Percentiles rank a stretch among this genome's conserved stretches.
Evolutionary conservation across 768 basidiomycete species (phyloP).

Genomic region (Kwoniella shandongensis): DNA sequence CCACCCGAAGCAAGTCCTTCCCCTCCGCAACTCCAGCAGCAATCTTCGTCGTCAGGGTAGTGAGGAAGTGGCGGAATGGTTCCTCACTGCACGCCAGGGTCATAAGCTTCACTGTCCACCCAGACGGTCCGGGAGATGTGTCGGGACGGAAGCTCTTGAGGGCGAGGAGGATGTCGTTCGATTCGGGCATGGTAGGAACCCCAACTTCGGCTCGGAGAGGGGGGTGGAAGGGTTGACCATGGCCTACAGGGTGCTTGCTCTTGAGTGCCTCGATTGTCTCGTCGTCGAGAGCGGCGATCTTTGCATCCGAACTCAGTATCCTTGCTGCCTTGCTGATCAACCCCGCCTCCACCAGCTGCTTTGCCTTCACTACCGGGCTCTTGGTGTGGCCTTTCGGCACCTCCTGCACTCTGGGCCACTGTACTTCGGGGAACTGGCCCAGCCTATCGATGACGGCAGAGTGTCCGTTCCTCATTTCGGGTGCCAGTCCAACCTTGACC

Average conservation of each 20-base stretch:
- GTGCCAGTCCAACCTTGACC: conserved; percentile 6
- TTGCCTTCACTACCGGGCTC: neutral
- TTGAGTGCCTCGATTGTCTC: neutral
- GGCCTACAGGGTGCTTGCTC: conserved; percentile 4
- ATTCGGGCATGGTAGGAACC: conserved; percentile 39
- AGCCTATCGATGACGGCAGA: neutral
- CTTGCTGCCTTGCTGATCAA: conserved; percentile 7
- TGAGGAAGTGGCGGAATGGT: neutral
- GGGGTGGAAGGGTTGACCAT: conserved; percentile 1
- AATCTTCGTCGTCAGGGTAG: neutral
- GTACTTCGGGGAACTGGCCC: neutral
- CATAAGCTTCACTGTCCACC: conserved; percentile 7
- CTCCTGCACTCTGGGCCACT: neutral
- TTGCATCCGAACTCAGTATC: conserved; percentile 1
- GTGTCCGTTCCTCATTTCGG: conserved; percentile 4
- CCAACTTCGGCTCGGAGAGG: conserved; percentile 42
- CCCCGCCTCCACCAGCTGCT: conserved; percentile 4
- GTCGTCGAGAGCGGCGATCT: neutral
- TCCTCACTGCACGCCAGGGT: neutral
- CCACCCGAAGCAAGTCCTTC: conserved; percentile 11
- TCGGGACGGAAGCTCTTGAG: neutral
- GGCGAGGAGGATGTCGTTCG: neutral
- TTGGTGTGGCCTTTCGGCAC: neutral
- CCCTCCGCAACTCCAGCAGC: conserved; percentile 17
- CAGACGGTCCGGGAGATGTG: conserved; percentile 3